Conservation (phyloP, 768 basidiomycete species). For the Lentinula guzmanii region DNA sequence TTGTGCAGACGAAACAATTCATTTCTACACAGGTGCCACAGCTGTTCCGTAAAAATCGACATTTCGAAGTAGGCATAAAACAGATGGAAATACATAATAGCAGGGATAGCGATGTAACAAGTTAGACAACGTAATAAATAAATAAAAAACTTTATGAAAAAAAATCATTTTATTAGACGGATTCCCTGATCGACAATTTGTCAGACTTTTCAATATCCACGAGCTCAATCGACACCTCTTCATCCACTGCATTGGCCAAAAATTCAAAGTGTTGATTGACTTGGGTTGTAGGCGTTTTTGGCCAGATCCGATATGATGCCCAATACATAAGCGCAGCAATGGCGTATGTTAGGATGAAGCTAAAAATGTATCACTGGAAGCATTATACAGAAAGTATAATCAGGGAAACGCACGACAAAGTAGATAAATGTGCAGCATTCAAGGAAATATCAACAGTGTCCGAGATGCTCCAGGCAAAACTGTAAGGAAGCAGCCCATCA, state of each 20-base stretch:
- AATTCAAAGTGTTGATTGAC: conserved; percentile 2
- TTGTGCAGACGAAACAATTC: conserved; percentile 39
- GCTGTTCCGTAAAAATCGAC: not conserved
- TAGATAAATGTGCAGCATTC: not conserved
- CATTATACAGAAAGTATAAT: not conserved
- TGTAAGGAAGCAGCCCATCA: not conserved
- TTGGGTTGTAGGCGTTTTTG: not conserved
- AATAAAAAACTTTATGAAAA: not conserved
- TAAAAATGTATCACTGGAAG: not conserved
- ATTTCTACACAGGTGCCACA: conserved; percentile 4
- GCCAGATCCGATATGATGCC: conserved; percentile 6
- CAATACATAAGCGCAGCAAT: conserved; percentile 7
- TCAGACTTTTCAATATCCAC: not conserved
- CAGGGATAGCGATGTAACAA: not conserved
- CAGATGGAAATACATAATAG: not conserved
- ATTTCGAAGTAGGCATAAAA: not conserved
- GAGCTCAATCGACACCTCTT: not conserved
- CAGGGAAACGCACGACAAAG: conserved; percentile 4
- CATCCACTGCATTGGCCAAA: conserved; percentile 1
- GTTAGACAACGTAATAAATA: not conserved
- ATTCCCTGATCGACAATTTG: not conserved
- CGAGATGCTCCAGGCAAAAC: conserved; percentile 8
- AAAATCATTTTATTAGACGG: not conserved
- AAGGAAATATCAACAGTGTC: not conserved
- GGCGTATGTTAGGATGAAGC: conserved; percentile 8